Conservation (phyloP, 441 rosid genomes). For the Arabidopsis hybrid region DNA sequence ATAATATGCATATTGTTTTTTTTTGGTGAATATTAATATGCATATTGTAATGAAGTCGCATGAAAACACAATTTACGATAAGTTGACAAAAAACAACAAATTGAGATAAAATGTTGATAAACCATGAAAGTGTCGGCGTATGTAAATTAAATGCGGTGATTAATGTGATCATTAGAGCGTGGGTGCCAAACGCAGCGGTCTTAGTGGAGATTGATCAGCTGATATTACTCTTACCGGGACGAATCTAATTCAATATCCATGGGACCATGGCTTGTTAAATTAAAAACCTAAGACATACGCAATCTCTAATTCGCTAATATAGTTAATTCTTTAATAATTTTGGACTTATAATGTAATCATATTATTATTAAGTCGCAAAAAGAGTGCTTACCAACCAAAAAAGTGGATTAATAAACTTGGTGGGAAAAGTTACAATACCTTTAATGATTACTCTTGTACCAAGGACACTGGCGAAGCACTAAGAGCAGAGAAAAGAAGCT, state of each 20-base stretch:
- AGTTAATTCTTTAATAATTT: neutral
- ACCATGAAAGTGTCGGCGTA: slow-evolving; percentile 21
- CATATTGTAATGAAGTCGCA: neutral
- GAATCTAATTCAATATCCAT: neutral
- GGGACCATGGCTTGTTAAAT: neutral
- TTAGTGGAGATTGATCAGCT: neutral
- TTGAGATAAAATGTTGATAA: neutral
- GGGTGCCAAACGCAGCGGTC: neutral
- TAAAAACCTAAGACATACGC: neutral
- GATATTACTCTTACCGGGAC: neutral
- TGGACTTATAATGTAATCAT: neutral
- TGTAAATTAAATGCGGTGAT: slow-evolving; percentile 16
- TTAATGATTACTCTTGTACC: slow-evolving; percentile 32
- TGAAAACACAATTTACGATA: slow-evolving; percentile 13
- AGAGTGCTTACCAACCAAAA: slow-evolving; percentile 18
- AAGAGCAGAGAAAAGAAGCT: neutral
- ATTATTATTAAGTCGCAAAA: neutral
- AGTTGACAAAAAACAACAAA: neutral
- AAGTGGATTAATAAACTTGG: slow-evolving; percentile 24
- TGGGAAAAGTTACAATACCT: slow-evolving; percentile 17
- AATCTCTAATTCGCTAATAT: neutral
- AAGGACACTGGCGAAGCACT: slow-evolving; percentile 32
- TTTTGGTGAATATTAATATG: too few species aligned
- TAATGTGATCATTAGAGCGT: slow-evolving; percentile 12
- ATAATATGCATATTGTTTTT: too few species aligned